phyloP scores from a whole-genome alignment of 2,329 filamentous ascomycete species.

The Thielaviopsis populi region DNA sequence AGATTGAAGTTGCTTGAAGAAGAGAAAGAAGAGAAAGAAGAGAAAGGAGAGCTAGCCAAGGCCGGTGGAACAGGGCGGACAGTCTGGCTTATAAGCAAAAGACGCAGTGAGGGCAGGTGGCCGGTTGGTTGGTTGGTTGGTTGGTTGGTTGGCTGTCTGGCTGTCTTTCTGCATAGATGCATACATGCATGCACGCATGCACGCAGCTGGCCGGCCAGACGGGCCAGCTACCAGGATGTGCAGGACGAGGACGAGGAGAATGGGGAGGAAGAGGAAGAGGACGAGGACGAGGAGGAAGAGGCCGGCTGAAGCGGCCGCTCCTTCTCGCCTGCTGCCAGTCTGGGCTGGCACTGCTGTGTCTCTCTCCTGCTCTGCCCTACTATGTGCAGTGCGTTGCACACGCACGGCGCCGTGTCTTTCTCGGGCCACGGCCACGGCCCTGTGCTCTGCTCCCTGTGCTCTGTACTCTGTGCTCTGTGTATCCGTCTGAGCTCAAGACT shows the following conservation, averaged over 20 bases:
- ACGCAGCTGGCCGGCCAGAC: too few species aligned
- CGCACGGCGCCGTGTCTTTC: neutral
- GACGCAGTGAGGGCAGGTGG: neutral
- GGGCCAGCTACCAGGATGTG: neutral
- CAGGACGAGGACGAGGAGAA: neutral
- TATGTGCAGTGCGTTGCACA: neutral
- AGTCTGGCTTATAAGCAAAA: neutral
- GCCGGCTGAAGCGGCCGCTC: neutral
- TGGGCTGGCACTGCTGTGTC: neutral
- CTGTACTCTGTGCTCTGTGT: neutral
- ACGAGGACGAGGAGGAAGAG: neutral
- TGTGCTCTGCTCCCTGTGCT: neutral
- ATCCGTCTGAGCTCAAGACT: neutral
- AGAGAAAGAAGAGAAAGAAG: constrained; percentile 30
- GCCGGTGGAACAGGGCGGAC: constrained; percentile 22
- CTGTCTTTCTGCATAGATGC: too few species aligned
- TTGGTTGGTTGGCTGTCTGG: too few species aligned
- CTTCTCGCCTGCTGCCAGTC: neutral
- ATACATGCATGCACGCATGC: too few species aligned
- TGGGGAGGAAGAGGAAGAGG: fast-evolving
- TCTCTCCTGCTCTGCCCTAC: neutral
- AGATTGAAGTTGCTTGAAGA: constrained; percentile 49
- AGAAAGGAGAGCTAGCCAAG: constrained; percentile 23
- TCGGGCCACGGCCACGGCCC: neutral
- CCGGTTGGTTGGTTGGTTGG: too few species aligned